Evolutionary conservation across 2,329 filamentous ascomycete genomes (phyloP).

Genomic region (Fusarium sp.): DNA sequence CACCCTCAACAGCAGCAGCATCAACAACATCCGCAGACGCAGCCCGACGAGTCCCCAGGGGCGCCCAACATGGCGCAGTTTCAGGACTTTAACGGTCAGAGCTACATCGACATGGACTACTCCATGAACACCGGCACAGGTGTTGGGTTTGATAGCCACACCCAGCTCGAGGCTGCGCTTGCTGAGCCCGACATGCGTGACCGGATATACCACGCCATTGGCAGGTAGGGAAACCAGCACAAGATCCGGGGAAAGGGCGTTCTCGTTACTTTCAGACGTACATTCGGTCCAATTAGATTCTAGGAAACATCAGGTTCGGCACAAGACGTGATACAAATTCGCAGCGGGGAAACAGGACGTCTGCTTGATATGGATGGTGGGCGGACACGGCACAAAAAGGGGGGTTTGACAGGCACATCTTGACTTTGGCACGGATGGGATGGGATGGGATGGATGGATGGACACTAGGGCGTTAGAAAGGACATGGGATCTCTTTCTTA

Average conservation of each 20-base stretch:
- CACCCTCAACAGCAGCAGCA: slow-evolving; percentile 23
- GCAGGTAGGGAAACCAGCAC: slow-evolving; percentile 14
- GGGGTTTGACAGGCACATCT: neutral
- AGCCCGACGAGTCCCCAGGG: slow-evolving; percentile 13
- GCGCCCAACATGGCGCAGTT: slow-evolving; percentile 26
- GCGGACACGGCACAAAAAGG: neutral
- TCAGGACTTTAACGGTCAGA: slow-evolving; percentile 33
- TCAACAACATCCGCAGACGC: neutral
- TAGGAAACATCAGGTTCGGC: neutral
- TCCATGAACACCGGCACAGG: slow-evolving; percentile 4
- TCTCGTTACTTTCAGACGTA: neutral
- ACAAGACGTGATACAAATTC: neutral
- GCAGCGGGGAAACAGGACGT: slow-evolving; percentile 9
- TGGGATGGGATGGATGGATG: neutral
- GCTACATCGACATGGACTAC: slow-evolving; percentile 42
- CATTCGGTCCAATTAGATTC: neutral
- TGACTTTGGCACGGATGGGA: neutral
- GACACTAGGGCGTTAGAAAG: neutral
- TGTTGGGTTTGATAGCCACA: slow-evolving; percentile 31
- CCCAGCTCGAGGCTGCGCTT: slow-evolving; percentile 37
- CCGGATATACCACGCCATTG: slow-evolving; percentile 38
- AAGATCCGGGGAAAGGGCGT: neutral
- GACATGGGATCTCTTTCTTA: neutral
- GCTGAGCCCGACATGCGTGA: slow-evolving; percentile 38
- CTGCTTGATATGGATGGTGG: slow-evolving; percentile 9